Evolutionary conservation across 371 early-diverging fungal species (phyloP).

Genomic region (Entomophthora muscae): DNA sequence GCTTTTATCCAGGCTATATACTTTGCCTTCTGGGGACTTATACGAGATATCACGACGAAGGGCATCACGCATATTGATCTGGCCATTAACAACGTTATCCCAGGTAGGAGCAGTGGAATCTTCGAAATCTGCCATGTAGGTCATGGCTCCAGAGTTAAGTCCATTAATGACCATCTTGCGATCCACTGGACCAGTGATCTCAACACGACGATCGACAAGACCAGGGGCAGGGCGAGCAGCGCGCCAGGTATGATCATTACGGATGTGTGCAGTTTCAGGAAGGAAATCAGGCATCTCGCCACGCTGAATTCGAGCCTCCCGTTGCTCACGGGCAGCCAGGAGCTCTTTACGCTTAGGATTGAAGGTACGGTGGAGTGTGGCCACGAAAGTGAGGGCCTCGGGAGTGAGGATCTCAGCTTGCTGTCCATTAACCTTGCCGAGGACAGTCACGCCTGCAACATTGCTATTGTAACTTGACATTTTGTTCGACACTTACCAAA

Average conservation of each 20-base stretch:
- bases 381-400: conserved; percentile 62
- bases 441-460: conserved; percentile 42
- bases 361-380: conserved; percentile 71
- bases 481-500: too few relatives aligned
- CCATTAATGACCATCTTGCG: conserved; percentile 98
- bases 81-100: conserved; percentile 71
- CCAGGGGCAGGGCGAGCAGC: conserved; percentile 84
- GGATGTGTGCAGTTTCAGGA: conserved; percentile 75
- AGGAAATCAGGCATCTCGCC: conserved; percentile 78
- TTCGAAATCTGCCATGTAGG: conserved; percentile 96
- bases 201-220: conserved; percentile 79
- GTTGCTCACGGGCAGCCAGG: conserved; percentile 45
- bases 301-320: conserved; percentile 60
- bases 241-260: conserved; percentile 74
- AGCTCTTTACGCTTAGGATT: conserved; percentile 67
- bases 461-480: background rate
- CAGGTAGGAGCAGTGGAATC: conserved; percentile 92
- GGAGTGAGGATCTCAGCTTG: conserved; percentile 56
- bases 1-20: conserved; percentile 66
- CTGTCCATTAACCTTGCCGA: conserved; percentile 34
- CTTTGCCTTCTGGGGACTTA: conserved; percentile 75
- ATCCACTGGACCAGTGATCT: conserved; percentile 95
- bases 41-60: conserved; percentile 66
- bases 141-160: conserved; percentile 76
- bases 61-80: conserved; percentile 86